A percentile compares a stretch with the other conserved stretches of the same genome.
Evolutionary conservation across 495 filamentous ascomycete species (phyloP).

Genomic region (Acidiella bohemica): DNA sequence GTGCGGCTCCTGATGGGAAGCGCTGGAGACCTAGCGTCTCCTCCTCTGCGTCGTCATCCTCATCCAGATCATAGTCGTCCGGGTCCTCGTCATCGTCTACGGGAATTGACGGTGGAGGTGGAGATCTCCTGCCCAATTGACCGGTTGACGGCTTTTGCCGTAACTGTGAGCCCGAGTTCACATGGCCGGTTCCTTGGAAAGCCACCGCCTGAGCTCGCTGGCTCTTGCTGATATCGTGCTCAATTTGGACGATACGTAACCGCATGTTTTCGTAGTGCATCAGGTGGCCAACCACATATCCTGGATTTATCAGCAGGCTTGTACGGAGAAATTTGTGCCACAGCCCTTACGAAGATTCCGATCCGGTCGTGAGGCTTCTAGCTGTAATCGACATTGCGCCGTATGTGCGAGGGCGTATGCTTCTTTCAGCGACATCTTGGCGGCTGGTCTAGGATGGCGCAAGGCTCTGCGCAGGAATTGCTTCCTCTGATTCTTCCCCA

Average conservation of each 20-base stretch:
- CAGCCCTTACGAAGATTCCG: too few relatives aligned
- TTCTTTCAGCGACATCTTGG: slow-evolving; percentile 19
- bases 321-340: too few relatives aligned
- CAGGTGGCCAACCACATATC: slow-evolving; percentile 22
- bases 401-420: slow-evolving; percentile 20
- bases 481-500: too few relatives aligned
- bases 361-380: slow-evolving; percentile 20
- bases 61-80: slow-evolving; percentile 9
- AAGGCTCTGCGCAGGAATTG: too few relatives aligned
- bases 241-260: slow-evolving; percentile 22
- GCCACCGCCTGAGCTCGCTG: slow-evolving; percentile 13
- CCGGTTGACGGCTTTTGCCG: slow-evolving; percentile 10
- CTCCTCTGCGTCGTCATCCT: slow-evolving; percentile 10
- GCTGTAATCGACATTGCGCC: slow-evolving; percentile 19
- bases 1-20: slow-evolving; percentile 16
- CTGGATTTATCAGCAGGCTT: too few relatives aligned
- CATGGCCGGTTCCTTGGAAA: slow-evolving; percentile 18
- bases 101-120: background rate
- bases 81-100: slow-evolving; percentile 2
- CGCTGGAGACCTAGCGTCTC: slow-evolving; percentile 13
- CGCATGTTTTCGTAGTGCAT: slow-evolving; percentile 19
- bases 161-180: background rate
- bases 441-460: background rate
- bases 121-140: slow-evolving; percentile 9
- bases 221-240: slow-evolving; percentile 16